Percentiles rank a stretch among this genome's conserved stretches.
phyloP scores from a whole-genome alignment of 2,329 filamentous ascomycete genomes.

The Ophiostoma angusticollis region DNA sequence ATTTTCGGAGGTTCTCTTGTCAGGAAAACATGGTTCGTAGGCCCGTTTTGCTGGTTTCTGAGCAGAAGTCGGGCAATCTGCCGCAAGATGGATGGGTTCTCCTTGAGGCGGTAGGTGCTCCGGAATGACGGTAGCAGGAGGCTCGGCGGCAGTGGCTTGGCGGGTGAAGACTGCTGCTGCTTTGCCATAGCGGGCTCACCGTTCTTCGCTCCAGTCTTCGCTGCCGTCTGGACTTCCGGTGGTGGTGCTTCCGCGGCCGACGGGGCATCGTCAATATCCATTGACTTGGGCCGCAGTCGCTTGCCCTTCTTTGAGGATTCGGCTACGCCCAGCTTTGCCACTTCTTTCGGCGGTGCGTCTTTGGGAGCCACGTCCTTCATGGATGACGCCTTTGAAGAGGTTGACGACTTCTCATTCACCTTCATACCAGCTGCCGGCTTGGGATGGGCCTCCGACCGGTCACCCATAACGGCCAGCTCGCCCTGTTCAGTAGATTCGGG shows the following conservation, averaged over 20 bases:
- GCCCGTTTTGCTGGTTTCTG: slow-evolving; percentile 38
- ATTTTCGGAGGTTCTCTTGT: slow-evolving; percentile 57
- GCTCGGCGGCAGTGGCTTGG: slow-evolving; percentile 39
- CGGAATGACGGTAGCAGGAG: slow-evolving; percentile 57
- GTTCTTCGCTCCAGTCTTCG: not conserved
- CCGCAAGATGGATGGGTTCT: slow-evolving; percentile 57
- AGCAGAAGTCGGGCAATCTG: slow-evolving; percentile 48
- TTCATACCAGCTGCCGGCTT: slow-evolving; percentile 32
- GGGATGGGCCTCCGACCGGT: slow-evolving; percentile 44
- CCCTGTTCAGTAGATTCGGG: slow-evolving; percentile 26
- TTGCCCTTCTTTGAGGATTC: slow-evolving; percentile 29
- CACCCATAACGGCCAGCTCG: slow-evolving; percentile 43
- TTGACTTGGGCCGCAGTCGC: slow-evolving; percentile 31
- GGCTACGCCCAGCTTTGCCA: slow-evolving; percentile 5
- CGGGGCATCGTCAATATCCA: slow-evolving; percentile 31
- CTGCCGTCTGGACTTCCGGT: not conserved
- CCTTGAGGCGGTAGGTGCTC: slow-evolving; percentile 53
- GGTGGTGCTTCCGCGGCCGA: slow-evolving; percentile 18
- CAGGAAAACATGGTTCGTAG: slow-evolving; percentile 59
- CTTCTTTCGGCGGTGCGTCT: not conserved
- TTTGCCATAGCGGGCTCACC: not conserved
- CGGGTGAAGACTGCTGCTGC: slow-evolving; percentile 11
- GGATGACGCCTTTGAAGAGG: slow-evolving; percentile 22
- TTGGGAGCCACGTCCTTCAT: slow-evolving; percentile 21
- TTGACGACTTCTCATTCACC: slow-evolving; percentile 25